Conservation (phyloP, 1,284 basidiomycete genomes). For the Trichosporon asahii region DNA sequence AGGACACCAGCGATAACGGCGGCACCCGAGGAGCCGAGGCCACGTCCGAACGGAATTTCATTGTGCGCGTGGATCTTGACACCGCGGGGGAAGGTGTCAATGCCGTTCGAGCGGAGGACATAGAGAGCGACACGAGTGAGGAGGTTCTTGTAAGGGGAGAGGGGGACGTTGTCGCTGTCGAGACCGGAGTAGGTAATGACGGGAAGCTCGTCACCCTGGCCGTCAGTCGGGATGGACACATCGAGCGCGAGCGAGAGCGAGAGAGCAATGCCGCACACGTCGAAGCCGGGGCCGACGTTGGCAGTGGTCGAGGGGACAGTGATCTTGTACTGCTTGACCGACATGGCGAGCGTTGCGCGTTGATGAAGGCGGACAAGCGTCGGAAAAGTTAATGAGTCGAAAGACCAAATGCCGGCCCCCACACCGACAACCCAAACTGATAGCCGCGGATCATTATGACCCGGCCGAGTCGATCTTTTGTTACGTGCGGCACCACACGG, state of each 20-base stretch:
- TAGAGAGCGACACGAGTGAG: conserved; percentile 98
- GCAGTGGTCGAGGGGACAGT: conserved; percentile 92
- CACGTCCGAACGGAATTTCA: conserved; percentile 95
- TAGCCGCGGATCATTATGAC: conserved; percentile 5
- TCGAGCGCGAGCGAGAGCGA: conserved; percentile 79
- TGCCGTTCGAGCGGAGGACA: conserved; percentile 80
- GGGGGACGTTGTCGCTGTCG: conserved; percentile 84
- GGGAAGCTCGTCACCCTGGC: conserved; percentile 12
- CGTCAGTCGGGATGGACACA: conserved; percentile 56
- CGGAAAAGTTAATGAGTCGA: neutral
- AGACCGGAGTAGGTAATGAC: conserved; percentile 78
- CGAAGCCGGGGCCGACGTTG: conserved; percentile 98
- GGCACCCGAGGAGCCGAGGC: conserved; percentile 93
- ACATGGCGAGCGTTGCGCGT: conserved; percentile 21
- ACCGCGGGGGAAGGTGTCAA: conserved; percentile 70
- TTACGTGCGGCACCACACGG: neutral
- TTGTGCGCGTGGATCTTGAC: conserved; percentile 76
- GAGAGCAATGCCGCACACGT: conserved; percentile 95
- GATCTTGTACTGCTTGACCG: conserved; percentile 57
- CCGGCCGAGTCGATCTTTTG: conserved; percentile 7
- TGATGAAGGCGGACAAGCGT: neutral
- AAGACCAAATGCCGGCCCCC: neutral
- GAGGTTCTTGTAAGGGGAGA: conserved; percentile 94
- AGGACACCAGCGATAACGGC: conserved; percentile 96
- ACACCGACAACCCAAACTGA: neutral